A percentile compares a stretch with the other conserved stretches of the same genome.
Conservation (phyloP, 495 filamentous ascomycete genomes). For the Amorphotheca resinae region DNA sequence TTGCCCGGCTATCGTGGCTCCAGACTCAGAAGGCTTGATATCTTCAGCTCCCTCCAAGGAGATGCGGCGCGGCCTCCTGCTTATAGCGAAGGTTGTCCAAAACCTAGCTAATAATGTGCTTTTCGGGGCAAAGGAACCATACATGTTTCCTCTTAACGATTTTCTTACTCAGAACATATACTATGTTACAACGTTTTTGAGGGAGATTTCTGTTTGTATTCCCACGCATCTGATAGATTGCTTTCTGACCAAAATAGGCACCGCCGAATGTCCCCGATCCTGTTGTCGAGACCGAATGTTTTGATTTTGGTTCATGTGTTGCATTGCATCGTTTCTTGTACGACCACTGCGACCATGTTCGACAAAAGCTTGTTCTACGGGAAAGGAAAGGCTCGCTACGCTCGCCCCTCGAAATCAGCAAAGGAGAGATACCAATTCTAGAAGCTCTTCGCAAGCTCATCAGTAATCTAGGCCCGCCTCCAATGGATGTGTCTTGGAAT, state of each 20-base stretch:
- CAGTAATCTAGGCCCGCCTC: conserved; percentile 48
- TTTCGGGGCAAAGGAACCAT: conserved; percentile 57
- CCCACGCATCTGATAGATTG: not conserved
- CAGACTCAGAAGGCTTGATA: conserved; percentile 52
- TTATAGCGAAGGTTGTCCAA: conserved; percentile 57
- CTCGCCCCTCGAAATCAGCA: conserved; percentile 34
- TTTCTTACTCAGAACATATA: conserved; percentile 53
- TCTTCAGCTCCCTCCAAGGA: conserved; percentile 44
- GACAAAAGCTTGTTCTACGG: conserved; percentile 45
- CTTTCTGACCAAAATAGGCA: conserved; percentile 22
- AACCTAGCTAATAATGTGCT: conserved; percentile 58
- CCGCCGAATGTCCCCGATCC: conserved; percentile 27
- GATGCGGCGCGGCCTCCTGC: conserved; percentile 49
- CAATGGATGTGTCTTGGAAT: conserved; percentile 51
- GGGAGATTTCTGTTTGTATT: conserved; percentile 44
- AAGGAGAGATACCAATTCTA: conserved; percentile 33
- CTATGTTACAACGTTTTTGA: conserved; percentile 46
- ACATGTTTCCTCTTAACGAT: conserved; percentile 54
- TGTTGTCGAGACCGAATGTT: conserved; percentile 34
- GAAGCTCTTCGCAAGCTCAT: conserved; percentile 44
- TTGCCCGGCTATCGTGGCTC: conserved; percentile 55
- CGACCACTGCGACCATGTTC: conserved; percentile 55
- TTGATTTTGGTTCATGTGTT: conserved; percentile 55
- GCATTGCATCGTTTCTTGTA: conserved; percentile 53
- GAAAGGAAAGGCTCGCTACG: conserved; percentile 40